phyloP scores from a whole-genome alignment of 2,329 filamentous ascomycete genomes.

The Gnomoniopsis smithogilvyi region DNA sequence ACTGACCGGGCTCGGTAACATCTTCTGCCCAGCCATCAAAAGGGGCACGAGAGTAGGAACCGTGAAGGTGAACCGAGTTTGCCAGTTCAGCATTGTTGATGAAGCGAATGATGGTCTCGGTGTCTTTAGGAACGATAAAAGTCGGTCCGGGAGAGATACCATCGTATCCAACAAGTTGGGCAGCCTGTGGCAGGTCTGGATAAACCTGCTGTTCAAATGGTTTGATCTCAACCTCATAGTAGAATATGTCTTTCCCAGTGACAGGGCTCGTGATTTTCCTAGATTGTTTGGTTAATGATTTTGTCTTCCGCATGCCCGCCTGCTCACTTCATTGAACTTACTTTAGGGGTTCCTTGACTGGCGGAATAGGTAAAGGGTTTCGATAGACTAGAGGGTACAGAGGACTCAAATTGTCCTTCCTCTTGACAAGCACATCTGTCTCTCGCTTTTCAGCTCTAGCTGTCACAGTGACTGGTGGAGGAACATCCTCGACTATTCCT shows the following conservation, averaged over 20 bases:
- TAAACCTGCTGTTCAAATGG: slow-evolving; percentile 33
- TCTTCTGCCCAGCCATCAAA: slow-evolving; percentile 51
- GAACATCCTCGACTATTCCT: slow-evolving; percentile 21
- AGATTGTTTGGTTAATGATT: background rate
- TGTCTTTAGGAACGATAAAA: slow-evolving; percentile 43
- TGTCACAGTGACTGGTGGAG: background rate
- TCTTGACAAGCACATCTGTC: slow-evolving; percentile 13
- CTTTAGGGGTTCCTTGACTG: slow-evolving; percentile 38
- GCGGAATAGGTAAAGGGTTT: slow-evolving; percentile 41
- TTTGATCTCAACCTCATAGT: slow-evolving; percentile 33
- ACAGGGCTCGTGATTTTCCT: slow-evolving; percentile 34
- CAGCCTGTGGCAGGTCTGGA: slow-evolving; percentile 27
- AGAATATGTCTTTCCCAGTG: slow-evolving; percentile 32
- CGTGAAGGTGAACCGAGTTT: slow-evolving; percentile 53
- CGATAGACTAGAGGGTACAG: slow-evolving; percentile 36
- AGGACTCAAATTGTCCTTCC: slow-evolving; percentile 27
- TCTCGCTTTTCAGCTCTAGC: background rate
- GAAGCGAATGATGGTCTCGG: slow-evolving; percentile 51
- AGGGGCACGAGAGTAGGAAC: slow-evolving; percentile 45
- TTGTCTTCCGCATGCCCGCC: background rate
- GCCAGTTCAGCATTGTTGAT: slow-evolving; percentile 44
- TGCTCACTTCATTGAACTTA: slow-evolving; percentile 23
- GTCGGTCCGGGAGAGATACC: slow-evolving; percentile 53
- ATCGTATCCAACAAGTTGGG: slow-evolving; percentile 45
- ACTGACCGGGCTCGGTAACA: slow-evolving; percentile 46